A percentile compares a stretch with the other conserved stretches of the same genome.
These are phyloP conservation scores for Hypoxylon rickii DNA, from an alignment of 495 filamentous ascomycete genomes.

Conservation along the genomic window DNA sequence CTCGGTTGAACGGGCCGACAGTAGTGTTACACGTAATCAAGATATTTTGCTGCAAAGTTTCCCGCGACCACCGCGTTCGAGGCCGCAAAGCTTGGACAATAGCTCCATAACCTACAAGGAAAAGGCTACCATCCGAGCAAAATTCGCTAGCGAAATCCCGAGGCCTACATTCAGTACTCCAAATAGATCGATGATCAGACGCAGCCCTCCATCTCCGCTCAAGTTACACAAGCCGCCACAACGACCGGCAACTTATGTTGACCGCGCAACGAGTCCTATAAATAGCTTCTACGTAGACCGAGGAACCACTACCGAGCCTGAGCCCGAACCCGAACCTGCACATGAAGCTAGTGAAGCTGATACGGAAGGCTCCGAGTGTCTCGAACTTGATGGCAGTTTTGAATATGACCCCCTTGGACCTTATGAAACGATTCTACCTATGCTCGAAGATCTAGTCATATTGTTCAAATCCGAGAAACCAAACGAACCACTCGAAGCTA, in stretches of 20 bases:
- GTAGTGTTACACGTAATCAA: conserved; percentile 31
- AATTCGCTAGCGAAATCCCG: conserved; percentile 22
- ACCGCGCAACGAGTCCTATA: conserved; percentile 14
- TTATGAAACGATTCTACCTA: conserved; percentile 43
- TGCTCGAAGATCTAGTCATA: conserved; percentile 50
- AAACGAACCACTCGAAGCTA: conserved; percentile 35
- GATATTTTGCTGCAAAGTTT: conserved; percentile 32
- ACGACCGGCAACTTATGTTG: conserved; percentile 20
- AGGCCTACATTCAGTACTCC: conserved; percentile 27
- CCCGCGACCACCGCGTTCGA: conserved; percentile 18
- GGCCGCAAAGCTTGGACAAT: background rate
- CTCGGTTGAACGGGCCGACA: conserved; percentile 35
- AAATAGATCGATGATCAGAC: conserved; percentile 20
- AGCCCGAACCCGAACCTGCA: conserved; percentile 1
- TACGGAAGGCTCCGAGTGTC: background rate
- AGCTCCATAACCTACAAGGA: background rate
- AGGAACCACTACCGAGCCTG: conserved; percentile 16
- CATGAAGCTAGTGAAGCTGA: background rate
- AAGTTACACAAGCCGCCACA: conserved; percentile 7
- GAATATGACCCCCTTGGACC: conserved; percentile 14
- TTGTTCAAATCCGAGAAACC: conserved; percentile 40
- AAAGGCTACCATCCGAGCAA: conserved; percentile 11
- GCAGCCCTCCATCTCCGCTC: conserved; percentile 23
- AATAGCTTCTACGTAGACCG: conserved; percentile 14
- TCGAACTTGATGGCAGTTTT: conserved; percentile 4